Evolutionary conservation across 148 eudicot species (phyloP).

Genomic region (Vaccinium darrowii): DNA sequence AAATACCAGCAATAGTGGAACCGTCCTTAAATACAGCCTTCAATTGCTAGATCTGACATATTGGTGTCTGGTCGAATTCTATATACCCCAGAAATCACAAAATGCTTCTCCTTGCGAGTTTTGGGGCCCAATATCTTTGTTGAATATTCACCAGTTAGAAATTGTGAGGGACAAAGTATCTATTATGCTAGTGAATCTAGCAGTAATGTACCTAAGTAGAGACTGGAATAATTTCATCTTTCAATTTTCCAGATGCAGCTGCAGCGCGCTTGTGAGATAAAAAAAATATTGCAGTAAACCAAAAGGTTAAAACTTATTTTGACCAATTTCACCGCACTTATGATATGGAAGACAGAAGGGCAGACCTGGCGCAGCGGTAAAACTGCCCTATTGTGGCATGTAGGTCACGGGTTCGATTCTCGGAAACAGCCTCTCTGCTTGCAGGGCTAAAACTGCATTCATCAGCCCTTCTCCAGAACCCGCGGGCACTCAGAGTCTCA

Average conservation of each 20-base stretch:
- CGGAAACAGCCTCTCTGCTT: too few relatives aligned
- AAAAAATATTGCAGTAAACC: slow-evolving; percentile 36
- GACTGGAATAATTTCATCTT: slow-evolving; percentile 76
- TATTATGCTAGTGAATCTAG: background rate
- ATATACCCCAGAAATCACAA: slow-evolving; percentile 65
- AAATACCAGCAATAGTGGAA: slow-evolving; percentile 77
- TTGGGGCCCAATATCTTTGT: slow-evolving; percentile 68
- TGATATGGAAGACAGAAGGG: too few relatives aligned
- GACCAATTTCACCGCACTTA: too few relatives aligned
- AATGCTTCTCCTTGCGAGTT: slow-evolving; percentile 67
- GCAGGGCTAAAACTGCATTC: too few relatives aligned
- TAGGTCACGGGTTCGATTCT: too few relatives aligned
- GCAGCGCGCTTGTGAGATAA: slow-evolving; percentile 87
- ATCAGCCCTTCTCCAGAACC: too few relatives aligned
- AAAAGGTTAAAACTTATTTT: background rate
- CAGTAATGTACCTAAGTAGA: slow-evolving; percentile 58
- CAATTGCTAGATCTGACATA: slow-evolving; percentile 58
- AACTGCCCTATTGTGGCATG: too few relatives aligned
- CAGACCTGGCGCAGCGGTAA: too few relatives aligned
- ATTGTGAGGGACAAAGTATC: background rate
- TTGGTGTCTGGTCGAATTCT: slow-evolving; percentile 71
- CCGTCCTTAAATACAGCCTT: slow-evolving; percentile 81
- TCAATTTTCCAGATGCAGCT: slow-evolving; percentile 68
- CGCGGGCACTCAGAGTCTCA: slow-evolving; percentile 21
- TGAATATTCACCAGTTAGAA: slow-evolving; percentile 14